Evolutionary conservation across 352 stramenopile genomes (phyloP), one percentile per base, ranked within the genome.

Genomic region (Pythium biforme): DNA sequence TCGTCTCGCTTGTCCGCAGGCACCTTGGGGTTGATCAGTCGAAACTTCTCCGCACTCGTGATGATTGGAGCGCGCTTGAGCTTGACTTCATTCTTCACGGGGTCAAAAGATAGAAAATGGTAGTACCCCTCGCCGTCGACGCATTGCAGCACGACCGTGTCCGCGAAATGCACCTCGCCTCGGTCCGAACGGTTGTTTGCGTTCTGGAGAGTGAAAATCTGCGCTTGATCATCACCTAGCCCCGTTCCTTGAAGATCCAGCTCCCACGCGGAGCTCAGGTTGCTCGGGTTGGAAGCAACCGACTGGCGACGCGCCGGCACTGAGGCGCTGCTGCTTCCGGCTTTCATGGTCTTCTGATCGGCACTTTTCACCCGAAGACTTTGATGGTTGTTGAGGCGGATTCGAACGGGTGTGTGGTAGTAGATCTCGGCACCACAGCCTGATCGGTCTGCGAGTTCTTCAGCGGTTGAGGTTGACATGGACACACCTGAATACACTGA

Each of bases 181-280:
- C 76, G 83, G 61, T 94, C 84, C 7, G 74, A 74, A 14, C 81
- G 81, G 58, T 92, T 74, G 34, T 77, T 86, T 2, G 74, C 83
- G 51, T 94, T 94, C 26, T 92, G 62, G 19, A 94, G 55, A 50
- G 88, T 79, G 66, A 95, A 95, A 8, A 92, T 74, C 46, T 95
- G 84, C 46, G 89, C 78, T 14, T 76, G 69, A 41, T 95, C 84
- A n/a, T 81, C 82, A 55, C 79, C 78, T 27, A 90, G 70, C 0
- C 84, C 82, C 61, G 85, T 76, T 27, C 84, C 84, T 10, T 72
- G 70, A 3, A 86, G 76, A 56, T 89, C 73, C 55, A 94, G 51
- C 22, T 62, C 63, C 63, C 63, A 70, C 29, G 22, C 37, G 22
- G 26, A 53, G 23, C 11, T 59, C 4, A 20, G 11, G 25, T 12